Evolutionary conservation across 805 yeast species (phyloP).

Genomic region (Yamadazyma takamatsuzukensis): DNA sequence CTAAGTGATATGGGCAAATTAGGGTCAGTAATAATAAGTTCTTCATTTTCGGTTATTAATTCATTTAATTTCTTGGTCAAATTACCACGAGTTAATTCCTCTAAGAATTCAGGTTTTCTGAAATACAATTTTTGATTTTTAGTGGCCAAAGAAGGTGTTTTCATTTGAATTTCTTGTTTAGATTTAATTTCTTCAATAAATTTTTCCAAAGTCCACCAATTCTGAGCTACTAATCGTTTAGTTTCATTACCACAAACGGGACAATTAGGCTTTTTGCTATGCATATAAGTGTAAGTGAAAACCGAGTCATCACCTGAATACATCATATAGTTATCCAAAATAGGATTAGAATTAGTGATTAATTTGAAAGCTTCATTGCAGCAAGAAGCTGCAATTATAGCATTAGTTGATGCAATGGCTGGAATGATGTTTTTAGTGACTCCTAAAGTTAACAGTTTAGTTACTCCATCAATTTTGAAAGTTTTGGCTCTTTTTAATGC

Average conservation of each 20-base stretch:
- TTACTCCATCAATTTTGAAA: conserved; percentile 74
- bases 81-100: conserved; percentile 43
- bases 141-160: conserved; percentile 46
- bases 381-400: conserved; percentile 85
- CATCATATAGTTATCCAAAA: conserved; percentile 75
- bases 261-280: conserved; percentile 60
- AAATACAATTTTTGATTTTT: conserved; percentile 39
- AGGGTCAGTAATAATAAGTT: conserved; percentile 52
- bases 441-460: conserved; percentile 70
- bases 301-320: conserved; percentile 81
- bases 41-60: conserved; percentile 43
- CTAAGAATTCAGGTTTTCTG: conserved; percentile 45
- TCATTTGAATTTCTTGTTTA: conserved; percentile 30
- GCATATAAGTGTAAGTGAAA: conserved; percentile 68
- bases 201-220: conserved; percentile 36
- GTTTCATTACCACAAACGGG: conserved; percentile 64
- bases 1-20: conserved; percentile 44
- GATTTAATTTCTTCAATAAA: conserved; percentile 39
- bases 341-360: conserved; percentile 65
- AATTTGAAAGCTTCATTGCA: conserved; percentile 83
- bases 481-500: conserved; percentile 58
- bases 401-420: conserved; percentile 91
- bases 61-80: conserved; percentile 28
- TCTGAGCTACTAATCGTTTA: conserved; percentile 20
- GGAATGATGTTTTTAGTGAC: conserved; percentile 91